phyloP scores from a whole-genome alignment of 352 stramenopile species.

The Globisporangium sylvaticum region DNA sequence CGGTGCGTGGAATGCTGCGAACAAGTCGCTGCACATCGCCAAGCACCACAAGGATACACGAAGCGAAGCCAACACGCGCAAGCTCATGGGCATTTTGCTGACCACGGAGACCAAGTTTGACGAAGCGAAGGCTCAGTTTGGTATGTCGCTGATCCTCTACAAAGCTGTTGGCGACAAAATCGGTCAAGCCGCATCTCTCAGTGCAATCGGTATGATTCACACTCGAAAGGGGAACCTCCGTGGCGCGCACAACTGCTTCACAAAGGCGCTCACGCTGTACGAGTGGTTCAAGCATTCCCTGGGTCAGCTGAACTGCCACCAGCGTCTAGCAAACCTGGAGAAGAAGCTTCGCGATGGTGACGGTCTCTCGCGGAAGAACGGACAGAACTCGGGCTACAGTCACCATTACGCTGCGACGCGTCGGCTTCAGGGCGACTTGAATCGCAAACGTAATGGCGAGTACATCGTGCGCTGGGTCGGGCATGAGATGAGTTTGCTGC shows the following conservation, averaged over 20 bases:
- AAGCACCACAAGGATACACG: constrained; percentile 70
- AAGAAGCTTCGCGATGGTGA: constrained; percentile 79
- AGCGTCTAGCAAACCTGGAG: constrained; percentile 77
- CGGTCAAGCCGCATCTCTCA: constrained; percentile 67
- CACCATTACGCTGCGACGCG: constrained; percentile 78
- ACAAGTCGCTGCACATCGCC: constrained; percentile 69
- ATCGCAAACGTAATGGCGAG: constrained; percentile 75
- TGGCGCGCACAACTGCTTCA: constrained; percentile 76
- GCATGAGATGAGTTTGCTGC: constrained; percentile 75
- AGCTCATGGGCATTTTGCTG: constrained; percentile 74
- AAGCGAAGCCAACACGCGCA: constrained; percentile 66
- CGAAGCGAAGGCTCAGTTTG: constrained; percentile 78
- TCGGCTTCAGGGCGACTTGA: constrained; percentile 72
- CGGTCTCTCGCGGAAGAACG: constrained; percentile 48
- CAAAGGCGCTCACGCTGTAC: constrained; percentile 73
- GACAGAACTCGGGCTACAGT: constrained; percentile 54
- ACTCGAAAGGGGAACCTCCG: constrained; percentile 75
- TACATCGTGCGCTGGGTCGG: constrained; percentile 82
- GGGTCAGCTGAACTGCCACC: constrained; percentile 76
- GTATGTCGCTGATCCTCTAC: constrained; percentile 69
- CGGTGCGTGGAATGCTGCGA: constrained; percentile 66
- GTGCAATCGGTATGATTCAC: constrained; percentile 79
- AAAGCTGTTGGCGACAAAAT: constrained; percentile 73
- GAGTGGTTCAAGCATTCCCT: constrained; percentile 82
- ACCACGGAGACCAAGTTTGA: constrained; percentile 84